Conservation (phyloP, 768 basidiomycete species). For the Xerocomellus chrysenteron region DNA sequence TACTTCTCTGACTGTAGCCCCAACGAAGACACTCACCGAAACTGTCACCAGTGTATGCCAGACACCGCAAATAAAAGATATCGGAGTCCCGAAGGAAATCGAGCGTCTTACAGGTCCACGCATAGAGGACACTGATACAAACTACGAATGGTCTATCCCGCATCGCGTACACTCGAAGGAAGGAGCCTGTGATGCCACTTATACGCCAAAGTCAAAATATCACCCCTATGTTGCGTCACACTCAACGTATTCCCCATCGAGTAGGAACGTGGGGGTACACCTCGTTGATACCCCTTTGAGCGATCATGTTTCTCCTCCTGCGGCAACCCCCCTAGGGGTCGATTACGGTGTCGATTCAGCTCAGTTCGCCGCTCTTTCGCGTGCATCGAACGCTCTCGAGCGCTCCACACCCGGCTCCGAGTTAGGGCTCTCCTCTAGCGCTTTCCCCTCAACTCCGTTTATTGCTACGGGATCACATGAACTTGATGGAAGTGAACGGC, state of each 20-base stretch:
- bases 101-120: background rate
- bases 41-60: background rate
- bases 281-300: slow-evolving; percentile 1
- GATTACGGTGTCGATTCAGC: background rate
- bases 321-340: background rate
- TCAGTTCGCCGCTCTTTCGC: slow-evolving; percentile 2
- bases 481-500: background rate
- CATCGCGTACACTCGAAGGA: background rate
- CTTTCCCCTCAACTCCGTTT: slow-evolving; percentile 4
- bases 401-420: background rate
- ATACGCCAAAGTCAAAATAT: slow-evolving; percentile 2
- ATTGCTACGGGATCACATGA: background rate
- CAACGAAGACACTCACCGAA: background rate
- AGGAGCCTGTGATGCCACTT: background rate
- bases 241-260: slow-evolving; percentile 4
- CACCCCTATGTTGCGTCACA: slow-evolving; percentile 1
- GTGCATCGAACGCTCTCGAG: slow-evolving; percentile 2
- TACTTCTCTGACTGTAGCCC: background rate
- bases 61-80: background rate
- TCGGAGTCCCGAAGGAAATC: background rate
- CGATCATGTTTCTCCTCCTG: background rate
- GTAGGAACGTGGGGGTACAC: slow-evolving; percentile 7
- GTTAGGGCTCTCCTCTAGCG: slow-evolving; percentile 1
- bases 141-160: background rate
- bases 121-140: slow-evolving; percentile 3